Evolutionary conservation across 148 eudicot genomes (phyloP).

Genomic region (Tetragonia tetragonoides): DNA sequence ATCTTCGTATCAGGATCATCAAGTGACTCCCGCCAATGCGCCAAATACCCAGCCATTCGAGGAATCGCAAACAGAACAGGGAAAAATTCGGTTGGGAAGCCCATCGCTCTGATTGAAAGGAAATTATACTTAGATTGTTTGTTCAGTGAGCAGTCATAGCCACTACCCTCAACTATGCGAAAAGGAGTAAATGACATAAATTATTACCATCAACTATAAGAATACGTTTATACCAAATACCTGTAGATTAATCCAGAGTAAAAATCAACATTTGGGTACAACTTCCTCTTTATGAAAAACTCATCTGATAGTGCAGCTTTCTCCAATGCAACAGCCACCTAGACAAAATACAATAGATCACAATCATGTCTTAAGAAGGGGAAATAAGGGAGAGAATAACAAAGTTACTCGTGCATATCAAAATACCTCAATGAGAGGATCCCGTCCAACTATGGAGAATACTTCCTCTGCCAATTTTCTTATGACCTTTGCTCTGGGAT

Average conservation of each 20-base stretch:
- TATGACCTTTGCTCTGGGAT: conserved; percentile 95
- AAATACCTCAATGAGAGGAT: conserved; percentile 97
- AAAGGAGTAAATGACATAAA: too few species aligned
- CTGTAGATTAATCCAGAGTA: conserved; percentile 98
- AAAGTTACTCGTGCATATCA: neutral
- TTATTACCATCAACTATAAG: neutral
- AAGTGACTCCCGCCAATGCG: conserved; percentile 97
- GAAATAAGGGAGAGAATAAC: neutral
- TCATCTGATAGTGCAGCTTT: conserved; percentile 98
- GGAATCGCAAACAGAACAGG: conserved; percentile 93
- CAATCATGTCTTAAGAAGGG: neutral
- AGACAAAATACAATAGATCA: conserved; percentile 21
- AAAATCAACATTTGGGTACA: conserved; percentile 98
- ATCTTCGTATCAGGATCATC: conserved; percentile 99
- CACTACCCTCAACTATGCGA: neutral
- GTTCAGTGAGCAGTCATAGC: neutral
- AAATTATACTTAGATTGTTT: neutral
- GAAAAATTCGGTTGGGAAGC: conserved; percentile 94
- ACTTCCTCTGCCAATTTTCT: conserved; percentile 95
- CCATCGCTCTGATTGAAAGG: conserved; percentile 76
- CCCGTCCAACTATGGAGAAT: conserved; percentile 93
- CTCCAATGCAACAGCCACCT: conserved; percentile 99
- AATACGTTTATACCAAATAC: conserved; percentile 31
- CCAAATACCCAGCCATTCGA: conserved; percentile 98
- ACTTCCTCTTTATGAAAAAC: conserved; percentile 82